Conservation (phyloP, 2,329 filamentous ascomycete species). For the Fusarium pilosicola region DNA sequence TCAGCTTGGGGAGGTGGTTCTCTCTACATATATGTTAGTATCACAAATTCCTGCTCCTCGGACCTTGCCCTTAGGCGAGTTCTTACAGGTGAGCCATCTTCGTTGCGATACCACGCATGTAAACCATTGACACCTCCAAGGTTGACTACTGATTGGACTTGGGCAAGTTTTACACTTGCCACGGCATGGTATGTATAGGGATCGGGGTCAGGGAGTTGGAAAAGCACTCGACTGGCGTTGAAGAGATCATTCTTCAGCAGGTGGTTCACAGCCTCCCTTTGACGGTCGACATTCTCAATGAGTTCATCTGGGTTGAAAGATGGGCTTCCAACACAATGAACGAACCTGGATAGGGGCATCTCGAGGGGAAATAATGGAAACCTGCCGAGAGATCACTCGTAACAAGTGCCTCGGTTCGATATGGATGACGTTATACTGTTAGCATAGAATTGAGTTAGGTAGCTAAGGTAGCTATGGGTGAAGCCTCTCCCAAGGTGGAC, state of each 20-base stretch:
- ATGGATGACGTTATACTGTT: slow-evolving; percentile 30
- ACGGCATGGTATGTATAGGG: slow-evolving; percentile 63
- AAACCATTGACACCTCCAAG: slow-evolving; percentile 58
- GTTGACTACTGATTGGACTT: slow-evolving; percentile 59
- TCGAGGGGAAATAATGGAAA: neutral
- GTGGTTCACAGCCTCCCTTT: slow-evolving; percentile 50
- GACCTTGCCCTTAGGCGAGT: neutral
- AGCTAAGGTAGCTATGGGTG: neutral
- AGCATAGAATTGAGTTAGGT: neutral
- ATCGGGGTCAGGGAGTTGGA: slow-evolving; percentile 57
- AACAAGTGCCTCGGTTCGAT: slow-evolving; percentile 11
- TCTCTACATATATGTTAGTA: slow-evolving; percentile 45
- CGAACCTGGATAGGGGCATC: slow-evolving; percentile 47
- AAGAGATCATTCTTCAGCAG: slow-evolving; percentile 57
- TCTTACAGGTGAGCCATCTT: slow-evolving; percentile 49
- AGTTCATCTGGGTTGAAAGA: slow-evolving; percentile 56
- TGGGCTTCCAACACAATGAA: slow-evolving; percentile 57
- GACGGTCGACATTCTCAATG: slow-evolving; percentile 52
- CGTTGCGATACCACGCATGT: slow-evolving; percentile 60
- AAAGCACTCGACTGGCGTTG: slow-evolving; percentile 56
- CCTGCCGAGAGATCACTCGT: neutral
- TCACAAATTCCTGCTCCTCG: neutral
- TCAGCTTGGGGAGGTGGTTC: slow-evolving; percentile 65
- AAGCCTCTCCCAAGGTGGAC: slow-evolving; percentile 31
- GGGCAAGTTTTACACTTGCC: slow-evolving; percentile 58